Evolutionary conservation across 495 filamentous ascomycete genomes (phyloP).

Genomic region (Penicillium angulare): DNA sequence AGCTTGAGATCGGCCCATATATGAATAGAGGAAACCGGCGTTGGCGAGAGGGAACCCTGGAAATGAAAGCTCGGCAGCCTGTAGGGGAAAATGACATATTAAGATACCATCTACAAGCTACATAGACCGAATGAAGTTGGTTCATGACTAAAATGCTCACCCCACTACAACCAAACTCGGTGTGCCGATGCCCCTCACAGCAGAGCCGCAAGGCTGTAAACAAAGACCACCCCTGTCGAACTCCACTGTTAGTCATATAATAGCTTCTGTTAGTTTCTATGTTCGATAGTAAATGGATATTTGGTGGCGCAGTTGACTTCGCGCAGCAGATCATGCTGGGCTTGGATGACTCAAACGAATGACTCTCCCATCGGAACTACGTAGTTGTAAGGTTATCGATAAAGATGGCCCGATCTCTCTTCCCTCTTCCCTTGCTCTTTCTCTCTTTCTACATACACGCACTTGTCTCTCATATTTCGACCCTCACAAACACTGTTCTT

Average conservation of each 20-base stretch:
- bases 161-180: constrained; percentile 1
- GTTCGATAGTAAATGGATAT: neutral
- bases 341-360: constrained; percentile 28
- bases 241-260: constrained; percentile 18
- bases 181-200: neutral
- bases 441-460: neutral
- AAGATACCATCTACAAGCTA: constrained; percentile 26
- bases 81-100: constrained; percentile 6
- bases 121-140: constrained; percentile 30
- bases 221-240: neutral
- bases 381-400: constrained; percentile 29
- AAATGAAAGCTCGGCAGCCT: constrained; percentile 2
- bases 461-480: neutral
- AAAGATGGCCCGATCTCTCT: constrained; percentile 30
- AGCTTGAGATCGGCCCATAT: constrained; percentile 35
- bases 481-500: constrained; percentile 5
- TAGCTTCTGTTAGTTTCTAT: constrained; percentile 19
- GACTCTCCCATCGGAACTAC: constrained; percentile 12
- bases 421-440: neutral
- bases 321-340: constrained; percentile 2
- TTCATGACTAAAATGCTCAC: too few relatives aligned
- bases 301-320: neutral
- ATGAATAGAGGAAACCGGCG: constrained; percentile 22
- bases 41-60: constrained; percentile 18
- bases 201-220: constrained; percentile 14